A percentile compares a stretch with the other conserved stretches of the same genome.
Evolutionary conservation across 345 rosid genomes (phyloP).

Genomic region (Eucalyptus camaldulensis): DNA sequence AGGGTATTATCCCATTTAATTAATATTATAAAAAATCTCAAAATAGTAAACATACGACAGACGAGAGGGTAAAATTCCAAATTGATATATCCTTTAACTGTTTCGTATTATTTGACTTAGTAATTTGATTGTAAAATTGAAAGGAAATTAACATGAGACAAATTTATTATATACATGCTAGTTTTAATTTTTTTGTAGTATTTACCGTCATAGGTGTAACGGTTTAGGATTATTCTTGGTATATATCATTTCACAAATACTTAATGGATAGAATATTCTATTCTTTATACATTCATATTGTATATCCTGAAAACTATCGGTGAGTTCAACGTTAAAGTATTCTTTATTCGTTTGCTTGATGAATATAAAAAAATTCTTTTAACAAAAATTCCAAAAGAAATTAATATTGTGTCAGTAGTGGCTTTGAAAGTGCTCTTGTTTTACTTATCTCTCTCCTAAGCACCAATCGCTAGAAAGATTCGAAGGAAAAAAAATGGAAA

Average conservation of each 20-base stretch:
- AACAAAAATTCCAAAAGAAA: neutral
- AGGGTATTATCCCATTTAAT: no score
- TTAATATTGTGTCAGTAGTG: neutral
- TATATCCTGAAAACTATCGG: neutral
- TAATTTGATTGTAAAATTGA: fast-evolving
- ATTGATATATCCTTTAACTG: fast-evolving
- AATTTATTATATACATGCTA: no score
- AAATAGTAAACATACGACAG: no score
- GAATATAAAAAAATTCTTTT: neutral
- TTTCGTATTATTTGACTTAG: fast-evolving
- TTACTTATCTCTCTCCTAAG: neutral
- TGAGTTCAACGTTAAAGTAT: neutral
- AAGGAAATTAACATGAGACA: no score
- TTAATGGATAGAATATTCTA: no score
- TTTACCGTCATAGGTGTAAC: fast-evolving
- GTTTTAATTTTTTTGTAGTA: no score
- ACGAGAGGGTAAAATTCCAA: fast-evolving
- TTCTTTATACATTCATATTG: no score
- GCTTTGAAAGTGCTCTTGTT: neutral
- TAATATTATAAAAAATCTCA: no score
- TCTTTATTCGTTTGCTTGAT: neutral
- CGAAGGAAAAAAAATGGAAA: neutral
- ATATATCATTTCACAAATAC: no score
- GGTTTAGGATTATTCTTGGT: no score
- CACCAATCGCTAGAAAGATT: neutral